phyloP scores from a whole-genome alignment of 2,329 filamentous ascomycete genomes.

The Shiraia sp. region DNA sequence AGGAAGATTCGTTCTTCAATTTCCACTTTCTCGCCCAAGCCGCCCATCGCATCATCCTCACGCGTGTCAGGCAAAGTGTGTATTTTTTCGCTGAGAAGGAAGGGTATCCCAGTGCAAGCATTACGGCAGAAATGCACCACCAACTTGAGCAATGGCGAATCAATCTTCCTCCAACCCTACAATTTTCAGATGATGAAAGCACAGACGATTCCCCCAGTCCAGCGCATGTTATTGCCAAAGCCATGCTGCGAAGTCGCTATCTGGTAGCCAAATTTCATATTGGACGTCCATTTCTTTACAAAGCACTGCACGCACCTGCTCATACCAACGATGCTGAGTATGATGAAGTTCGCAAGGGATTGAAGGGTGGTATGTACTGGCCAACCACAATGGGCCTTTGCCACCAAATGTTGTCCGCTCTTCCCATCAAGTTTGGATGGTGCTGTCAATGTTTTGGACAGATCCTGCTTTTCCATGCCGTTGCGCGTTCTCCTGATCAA shows the following conservation, averaged over 20 bases:
- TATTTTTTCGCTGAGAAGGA: constrained; percentile 53
- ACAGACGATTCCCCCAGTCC: constrained; percentile 34
- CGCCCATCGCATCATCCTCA: constrained; percentile 60
- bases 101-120: constrained; percentile 49
- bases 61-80: constrained; percentile 56
- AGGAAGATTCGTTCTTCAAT: constrained; percentile 59
- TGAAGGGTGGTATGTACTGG: constrained; percentile 43
- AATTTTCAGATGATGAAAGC: constrained; percentile 48
- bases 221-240: constrained; percentile 44
- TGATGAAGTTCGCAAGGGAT: constrained; percentile 29
- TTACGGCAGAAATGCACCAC: constrained; percentile 58
- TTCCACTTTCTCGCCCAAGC: constrained; percentile 62
- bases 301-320: constrained; percentile 38
- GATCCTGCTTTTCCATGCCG: constrained; percentile 38
- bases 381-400: constrained; percentile 42
- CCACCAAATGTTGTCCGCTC: constrained; percentile 40
- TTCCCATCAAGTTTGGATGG: constrained; percentile 45
- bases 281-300: constrained; percentile 44
- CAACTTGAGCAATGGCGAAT: constrained; percentile 60
- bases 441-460: constrained; percentile 45
- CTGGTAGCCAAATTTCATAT: constrained; percentile 45
- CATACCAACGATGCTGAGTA: constrained; percentile 39
- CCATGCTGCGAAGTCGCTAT: constrained; percentile 45
- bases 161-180: constrained; percentile 54
- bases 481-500: constrained; percentile 32